These are phyloP conservation scores for Fusarium verticillioides DNA, from an alignment of 2,329 filamentous ascomycete species.

Conservation along the genomic window DNA sequence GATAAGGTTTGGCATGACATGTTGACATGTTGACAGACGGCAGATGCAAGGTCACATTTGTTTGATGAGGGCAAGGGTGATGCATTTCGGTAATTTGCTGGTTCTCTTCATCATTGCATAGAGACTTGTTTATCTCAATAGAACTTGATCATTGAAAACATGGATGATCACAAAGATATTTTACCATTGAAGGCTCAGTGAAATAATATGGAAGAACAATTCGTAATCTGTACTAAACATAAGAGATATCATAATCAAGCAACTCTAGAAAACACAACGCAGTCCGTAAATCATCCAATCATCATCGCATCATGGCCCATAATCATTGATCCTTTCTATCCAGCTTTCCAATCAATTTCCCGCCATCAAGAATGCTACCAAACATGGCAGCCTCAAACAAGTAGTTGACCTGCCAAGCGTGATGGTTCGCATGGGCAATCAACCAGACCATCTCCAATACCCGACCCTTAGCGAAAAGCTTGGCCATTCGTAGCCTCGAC, in stretches of 20 bases:
- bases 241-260: background rate
- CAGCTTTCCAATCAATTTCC: slow-evolving; percentile 45
- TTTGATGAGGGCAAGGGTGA: no score
- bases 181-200: fast-evolving
- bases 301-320: background rate
- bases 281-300: slow-evolving; percentile 2
- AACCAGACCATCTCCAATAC: slow-evolving; percentile 42
- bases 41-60: no score
- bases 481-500: slow-evolving; percentile 34
- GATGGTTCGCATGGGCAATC: slow-evolving; percentile 39
- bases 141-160: fast-evolving
- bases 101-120: background rate
- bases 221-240: background rate
- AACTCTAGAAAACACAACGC: background rate
- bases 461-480: slow-evolving; percentile 35
- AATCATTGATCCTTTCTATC: slow-evolving; percentile 40
- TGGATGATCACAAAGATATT: fast-evolving
- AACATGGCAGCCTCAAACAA: slow-evolving; percentile 50
- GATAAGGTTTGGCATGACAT: no score
- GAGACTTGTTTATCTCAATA: background rate
- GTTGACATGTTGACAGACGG: background rate
- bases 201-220: background rate
- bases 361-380: slow-evolving; percentile 47
- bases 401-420: slow-evolving; percentile 48
- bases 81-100: fast-evolving